A percentile compares a stretch with the other conserved stretches of the same genome.
phyloP scores from a whole-genome alignment of 805 yeast species.

The Yamadazyma sp. region DNA sequence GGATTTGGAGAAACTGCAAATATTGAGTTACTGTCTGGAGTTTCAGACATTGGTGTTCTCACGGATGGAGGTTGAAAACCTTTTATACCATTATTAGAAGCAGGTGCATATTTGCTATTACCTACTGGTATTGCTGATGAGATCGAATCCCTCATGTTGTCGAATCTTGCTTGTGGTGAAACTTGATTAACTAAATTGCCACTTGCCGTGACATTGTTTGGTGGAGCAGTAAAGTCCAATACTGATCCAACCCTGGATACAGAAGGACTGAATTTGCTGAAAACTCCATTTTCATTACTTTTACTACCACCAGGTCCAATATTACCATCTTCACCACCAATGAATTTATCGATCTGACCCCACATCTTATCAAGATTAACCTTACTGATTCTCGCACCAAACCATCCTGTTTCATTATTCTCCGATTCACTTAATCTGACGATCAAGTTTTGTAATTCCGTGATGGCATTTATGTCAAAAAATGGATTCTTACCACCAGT shows the following conservation, averaged over 20 bases:
- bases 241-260: constrained; percentile 54
- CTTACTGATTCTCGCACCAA: constrained; percentile 51
- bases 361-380: constrained; percentile 78
- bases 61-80: constrained; percentile 1
- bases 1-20: constrained; percentile 9
- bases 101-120: constrained; percentile 8
- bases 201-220: neutral
- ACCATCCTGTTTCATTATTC: constrained; percentile 62
- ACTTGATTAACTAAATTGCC: neutral
- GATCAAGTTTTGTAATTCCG: constrained; percentile 35
- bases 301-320: constrained; percentile 21
- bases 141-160: neutral
- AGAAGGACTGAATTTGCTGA: constrained; percentile 68
- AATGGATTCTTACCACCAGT: constrained; percentile 28
- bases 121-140: neutral
- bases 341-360: constrained; percentile 86
- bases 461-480: constrained; percentile 19
- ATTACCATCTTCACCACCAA: constrained; percentile 69
- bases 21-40: constrained; percentile 6
- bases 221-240: constrained; percentile 28
- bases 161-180: constrained; percentile 6
- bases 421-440: constrained; percentile 46
- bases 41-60: constrained; percentile 11
- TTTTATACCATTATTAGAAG: neutral
- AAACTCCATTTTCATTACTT: constrained; percentile 50